Evolutionary conservation across 2,329 filamentous ascomycete genomes (phyloP).

Genomic region (Venturia carpophila): DNA sequence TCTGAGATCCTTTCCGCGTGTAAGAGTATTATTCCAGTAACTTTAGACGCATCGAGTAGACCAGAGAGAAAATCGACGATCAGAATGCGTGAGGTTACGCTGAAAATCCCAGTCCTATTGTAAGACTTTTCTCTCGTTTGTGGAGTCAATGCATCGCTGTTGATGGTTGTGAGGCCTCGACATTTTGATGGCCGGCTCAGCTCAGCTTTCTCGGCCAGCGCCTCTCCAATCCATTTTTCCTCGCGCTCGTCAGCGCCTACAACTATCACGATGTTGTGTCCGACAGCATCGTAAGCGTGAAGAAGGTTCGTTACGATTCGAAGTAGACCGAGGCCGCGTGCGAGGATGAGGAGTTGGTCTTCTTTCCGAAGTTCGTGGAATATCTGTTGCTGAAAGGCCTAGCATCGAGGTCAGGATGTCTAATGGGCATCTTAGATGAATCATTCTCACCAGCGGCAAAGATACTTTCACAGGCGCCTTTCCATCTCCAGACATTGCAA

Average conservation of each 20-base stretch:
- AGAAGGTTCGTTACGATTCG: conserved; percentile 92
- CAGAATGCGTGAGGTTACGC: conserved; percentile 89
- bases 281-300: conserved; percentile 92
- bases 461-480: conserved; percentile 66
- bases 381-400: conserved; percentile 87
- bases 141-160: conserved; percentile 88
- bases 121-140: conserved; percentile 88
- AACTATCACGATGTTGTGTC: conserved; percentile 83
- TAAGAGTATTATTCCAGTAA: conserved; percentile 79
- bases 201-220: conserved; percentile 88
- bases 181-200: conserved; percentile 76
- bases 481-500: conserved; percentile 34
- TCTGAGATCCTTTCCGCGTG: conserved; percentile 82
- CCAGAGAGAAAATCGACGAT: conserved; percentile 88
- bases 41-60: conserved; percentile 69
- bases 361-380: conserved; percentile 84
- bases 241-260: conserved; percentile 87
- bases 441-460: conserved; percentile 55
- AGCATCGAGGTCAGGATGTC: conserved; percentile 22
- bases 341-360: conserved; percentile 89
- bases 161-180: conserved; percentile 81
- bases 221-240: conserved; percentile 95
- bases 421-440: conserved; percentile 4
- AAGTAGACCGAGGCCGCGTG: conserved; percentile 83
- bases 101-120: conserved; percentile 79